These are phyloP conservation scores for Podila clonocystis DNA, from an alignment of 192 early-diverging fungal genomes.

Conservation along the genomic window DNA sequence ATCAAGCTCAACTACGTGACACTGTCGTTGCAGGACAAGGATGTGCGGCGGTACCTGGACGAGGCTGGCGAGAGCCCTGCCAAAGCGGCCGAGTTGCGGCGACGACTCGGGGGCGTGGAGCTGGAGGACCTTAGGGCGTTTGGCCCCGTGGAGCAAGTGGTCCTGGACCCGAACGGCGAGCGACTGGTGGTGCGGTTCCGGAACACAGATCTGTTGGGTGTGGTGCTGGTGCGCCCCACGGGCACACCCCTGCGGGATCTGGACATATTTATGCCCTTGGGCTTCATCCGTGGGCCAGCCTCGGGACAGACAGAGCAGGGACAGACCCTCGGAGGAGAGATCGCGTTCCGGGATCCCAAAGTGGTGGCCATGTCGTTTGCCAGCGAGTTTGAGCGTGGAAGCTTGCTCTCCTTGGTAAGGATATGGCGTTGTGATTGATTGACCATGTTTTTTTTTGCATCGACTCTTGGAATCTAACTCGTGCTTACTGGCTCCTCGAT, in stretches of 20 bases:
- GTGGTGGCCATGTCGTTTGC: constrained; percentile 26
- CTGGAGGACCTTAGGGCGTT: constrained; percentile 19
- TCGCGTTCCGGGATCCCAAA: constrained; percentile 14
- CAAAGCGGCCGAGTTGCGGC: not conserved
- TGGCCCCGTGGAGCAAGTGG: constrained; percentile 60
- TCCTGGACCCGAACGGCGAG: constrained; percentile 62
- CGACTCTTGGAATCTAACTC: not conserved
- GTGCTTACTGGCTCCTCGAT: not conserved
- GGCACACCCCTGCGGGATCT: constrained; percentile 32
- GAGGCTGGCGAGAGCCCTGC: not conserved
- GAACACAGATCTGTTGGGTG: constrained; percentile 54
- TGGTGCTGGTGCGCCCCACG: constrained; percentile 48
- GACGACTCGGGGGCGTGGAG: constrained; percentile 5
- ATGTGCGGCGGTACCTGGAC: constrained; percentile 22
- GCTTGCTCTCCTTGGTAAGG: constrained; percentile 32
- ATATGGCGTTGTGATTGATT: not conserved
- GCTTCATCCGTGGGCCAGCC: constrained; percentile 40
- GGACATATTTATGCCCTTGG: constrained; percentile 35
- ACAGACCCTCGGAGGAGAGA: not conserved
- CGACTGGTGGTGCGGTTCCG: constrained; percentile 64
- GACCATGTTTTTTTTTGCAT: too few relatives aligned
- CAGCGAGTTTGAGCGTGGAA: constrained; percentile 11
- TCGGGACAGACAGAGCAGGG: constrained; percentile 1
- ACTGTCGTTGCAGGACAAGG: constrained; percentile 15
- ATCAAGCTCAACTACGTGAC: constrained; percentile 29